Conservation (phyloP, 2,329 filamentous ascomycete genomes). For the Curvularia sp. region DNA sequence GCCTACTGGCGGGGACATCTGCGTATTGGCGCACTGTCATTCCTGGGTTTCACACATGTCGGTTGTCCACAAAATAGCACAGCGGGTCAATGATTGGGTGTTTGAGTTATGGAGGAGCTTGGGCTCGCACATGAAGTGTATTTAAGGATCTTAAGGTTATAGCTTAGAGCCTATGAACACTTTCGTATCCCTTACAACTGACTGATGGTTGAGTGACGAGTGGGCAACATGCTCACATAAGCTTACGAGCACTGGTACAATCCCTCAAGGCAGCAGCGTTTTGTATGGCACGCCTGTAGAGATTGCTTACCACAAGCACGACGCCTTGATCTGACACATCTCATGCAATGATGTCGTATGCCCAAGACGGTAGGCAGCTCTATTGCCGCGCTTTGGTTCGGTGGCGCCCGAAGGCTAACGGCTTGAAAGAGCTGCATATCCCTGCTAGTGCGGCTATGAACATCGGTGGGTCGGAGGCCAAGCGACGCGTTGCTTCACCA, state of each 20-base stretch:
- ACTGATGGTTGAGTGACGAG: neutral
- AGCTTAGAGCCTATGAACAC: conserved; percentile 51
- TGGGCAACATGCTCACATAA: neutral
- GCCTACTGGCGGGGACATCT: conserved; percentile 49
- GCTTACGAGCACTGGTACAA: neutral
- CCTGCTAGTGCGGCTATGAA: conserved; percentile 10
- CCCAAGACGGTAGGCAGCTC: neutral
- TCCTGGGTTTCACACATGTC: conserved; percentile 44
- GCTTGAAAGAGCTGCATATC: conserved; percentile 3
- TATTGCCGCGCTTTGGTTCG: neutral
- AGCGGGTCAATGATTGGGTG: conserved; percentile 49
- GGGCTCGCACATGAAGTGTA: conserved; percentile 42
- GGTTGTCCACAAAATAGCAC: conserved; percentile 52
- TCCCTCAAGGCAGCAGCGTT: neutral
- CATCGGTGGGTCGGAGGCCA: conserved; percentile 2
- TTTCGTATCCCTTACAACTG: conserved; percentile 38
- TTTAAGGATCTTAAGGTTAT: conserved; percentile 49
- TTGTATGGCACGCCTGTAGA: neutral
- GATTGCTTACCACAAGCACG: neutral
- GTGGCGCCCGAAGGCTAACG: neutral
- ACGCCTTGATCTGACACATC: neutral
- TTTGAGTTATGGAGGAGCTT: conserved; percentile 49
- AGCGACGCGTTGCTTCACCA: conserved; percentile 10
- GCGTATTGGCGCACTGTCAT: conserved; percentile 49
- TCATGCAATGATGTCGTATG: neutral